Percentiles rank a stretch among this genome's conserved stretches.
Conservation (phyloP, 805 yeast species). For the Nakazawaea laoshanensis region DNA sequence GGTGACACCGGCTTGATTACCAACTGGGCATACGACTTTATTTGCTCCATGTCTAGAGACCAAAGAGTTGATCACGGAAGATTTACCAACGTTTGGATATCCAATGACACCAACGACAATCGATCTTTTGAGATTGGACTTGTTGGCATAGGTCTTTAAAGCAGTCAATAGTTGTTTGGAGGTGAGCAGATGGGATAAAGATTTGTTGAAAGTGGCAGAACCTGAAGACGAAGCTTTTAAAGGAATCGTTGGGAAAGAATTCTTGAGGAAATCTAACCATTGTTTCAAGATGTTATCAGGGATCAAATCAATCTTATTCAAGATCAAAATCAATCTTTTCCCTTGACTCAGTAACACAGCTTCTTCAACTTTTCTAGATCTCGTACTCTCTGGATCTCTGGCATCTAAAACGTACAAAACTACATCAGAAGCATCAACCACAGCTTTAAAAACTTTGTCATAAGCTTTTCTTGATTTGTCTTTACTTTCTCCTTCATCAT, state of each 20-base stretch:
- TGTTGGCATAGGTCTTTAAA: conserved; percentile 76
- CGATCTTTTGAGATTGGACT: conserved; percentile 79
- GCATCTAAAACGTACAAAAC: conserved; percentile 92
- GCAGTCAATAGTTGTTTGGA: conserved; percentile 70
- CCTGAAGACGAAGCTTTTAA: conserved; percentile 75
- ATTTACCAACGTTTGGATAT: conserved; percentile 95
- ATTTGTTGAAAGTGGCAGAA: conserved; percentile 59
- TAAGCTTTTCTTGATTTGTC: conserved; percentile 84
- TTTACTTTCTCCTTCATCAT: conserved; percentile 35
- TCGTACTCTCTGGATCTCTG: conserved; percentile 92
- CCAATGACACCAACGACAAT: conserved; percentile 94
- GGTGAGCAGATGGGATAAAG: conserved; percentile 61
- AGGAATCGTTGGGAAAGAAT: conserved; percentile 88
- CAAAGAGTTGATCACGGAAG: conserved; percentile 86
- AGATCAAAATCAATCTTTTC: conserved; percentile 75
- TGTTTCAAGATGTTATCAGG: conserved; percentile 77
- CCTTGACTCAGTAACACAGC: conserved; percentile 73
- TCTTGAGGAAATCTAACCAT: conserved; percentile 76
- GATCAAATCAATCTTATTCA: conserved; percentile 89
- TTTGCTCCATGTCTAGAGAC: conserved; percentile 71
- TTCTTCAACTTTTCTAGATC: conserved; percentile 87
- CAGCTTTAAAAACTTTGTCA: conserved; percentile 89
- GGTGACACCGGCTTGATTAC: conserved; percentile 97
- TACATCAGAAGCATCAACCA: conserved; percentile 88
- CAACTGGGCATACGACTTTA: conserved; percentile 84